Conservation (phyloP, 768 basidiomycete genomes). For the Amanita rubescens region DNA sequence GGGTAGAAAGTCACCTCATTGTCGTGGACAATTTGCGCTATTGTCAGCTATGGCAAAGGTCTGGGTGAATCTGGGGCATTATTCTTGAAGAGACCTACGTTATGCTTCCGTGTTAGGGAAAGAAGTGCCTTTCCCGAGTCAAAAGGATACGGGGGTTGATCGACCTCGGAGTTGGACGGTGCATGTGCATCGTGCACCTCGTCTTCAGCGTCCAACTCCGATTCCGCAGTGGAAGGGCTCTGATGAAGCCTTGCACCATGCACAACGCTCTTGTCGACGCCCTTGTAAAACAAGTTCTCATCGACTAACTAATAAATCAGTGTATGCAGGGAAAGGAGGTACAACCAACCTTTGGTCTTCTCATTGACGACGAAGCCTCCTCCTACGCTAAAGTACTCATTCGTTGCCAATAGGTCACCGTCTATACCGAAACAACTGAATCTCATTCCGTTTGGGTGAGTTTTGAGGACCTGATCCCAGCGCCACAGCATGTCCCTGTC, state of each 20-base stretch:
- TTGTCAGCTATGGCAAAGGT: slow-evolving; percentile 52
- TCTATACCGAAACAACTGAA: slow-evolving; percentile 77
- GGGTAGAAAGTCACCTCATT: slow-evolving; percentile 51
- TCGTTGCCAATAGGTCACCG: slow-evolving; percentile 88
- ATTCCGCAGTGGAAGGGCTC: slow-evolving; percentile 33
- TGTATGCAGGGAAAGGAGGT: not conserved
- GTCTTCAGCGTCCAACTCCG: slow-evolving; percentile 21
- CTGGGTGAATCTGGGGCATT: not conserved
- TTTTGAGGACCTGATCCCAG: slow-evolving; percentile 83
- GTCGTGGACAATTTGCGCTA: slow-evolving; percentile 90
- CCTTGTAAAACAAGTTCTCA: slow-evolving; percentile 93
- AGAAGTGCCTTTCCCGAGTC: slow-evolving; percentile 70
- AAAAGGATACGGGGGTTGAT: slow-evolving; percentile 80
- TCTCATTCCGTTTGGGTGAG: slow-evolving; percentile 90
- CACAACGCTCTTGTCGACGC: slow-evolving; percentile 75
- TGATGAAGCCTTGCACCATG: slow-evolving; percentile 77
- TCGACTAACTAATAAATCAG: slow-evolving; percentile 43
- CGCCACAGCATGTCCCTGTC: slow-evolving; percentile 91
- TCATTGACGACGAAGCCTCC: slow-evolving; percentile 96
- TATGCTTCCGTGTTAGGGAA: slow-evolving; percentile 70
- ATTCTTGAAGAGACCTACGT: slow-evolving; percentile 33
- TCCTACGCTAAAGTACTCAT: slow-evolving; percentile 92
- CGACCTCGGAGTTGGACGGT: slow-evolving; percentile 14
- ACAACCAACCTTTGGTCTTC: slow-evolving; percentile 68
- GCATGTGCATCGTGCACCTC: not conserved